Conservation (phyloP, 345 rosid genomes). For the Camelina hispida region DNA sequence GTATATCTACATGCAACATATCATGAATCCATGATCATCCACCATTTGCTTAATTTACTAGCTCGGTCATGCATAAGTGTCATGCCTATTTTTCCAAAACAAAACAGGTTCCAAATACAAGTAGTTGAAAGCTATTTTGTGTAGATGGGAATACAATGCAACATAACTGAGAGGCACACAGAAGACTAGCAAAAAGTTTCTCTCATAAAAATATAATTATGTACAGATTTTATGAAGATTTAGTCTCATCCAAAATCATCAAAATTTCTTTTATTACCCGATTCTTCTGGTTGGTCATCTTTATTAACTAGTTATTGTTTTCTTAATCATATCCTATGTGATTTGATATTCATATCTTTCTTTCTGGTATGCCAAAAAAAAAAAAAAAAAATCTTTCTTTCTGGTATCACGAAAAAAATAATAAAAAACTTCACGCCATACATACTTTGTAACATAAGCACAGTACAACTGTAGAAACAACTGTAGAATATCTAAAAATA, state of each 20-base stretch:
- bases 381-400: too few relatives aligned
- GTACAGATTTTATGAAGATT: neutral
- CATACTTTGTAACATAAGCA: too few relatives aligned
- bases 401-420: too few relatives aligned
- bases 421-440: too few relatives aligned
- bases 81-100: neutral
- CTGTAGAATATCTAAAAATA: too few relatives aligned
- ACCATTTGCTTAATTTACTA: neutral
- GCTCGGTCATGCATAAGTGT: neutral
- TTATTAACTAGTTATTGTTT: neutral
- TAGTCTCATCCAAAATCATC: slow-evolving; percentile 18
- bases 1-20: too few relatives aligned
- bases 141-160: neutral
- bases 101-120: too few relatives aligned
- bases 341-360: too few relatives aligned
- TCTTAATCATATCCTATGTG: too few relatives aligned
- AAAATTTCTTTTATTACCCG: neutral
- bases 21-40: neutral
- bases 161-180: neutral
- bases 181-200: neutral
- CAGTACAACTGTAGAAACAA: too few relatives aligned
- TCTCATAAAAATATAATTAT: neutral
- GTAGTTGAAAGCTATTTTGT: neutral
- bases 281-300: slow-evolving; percentile 4
- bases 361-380: too few relatives aligned